Evolutionary conservation across 2,329 filamentous ascomycete species (phyloP).

Genomic region (Lasiodiplodia gonubiensis): DNA sequence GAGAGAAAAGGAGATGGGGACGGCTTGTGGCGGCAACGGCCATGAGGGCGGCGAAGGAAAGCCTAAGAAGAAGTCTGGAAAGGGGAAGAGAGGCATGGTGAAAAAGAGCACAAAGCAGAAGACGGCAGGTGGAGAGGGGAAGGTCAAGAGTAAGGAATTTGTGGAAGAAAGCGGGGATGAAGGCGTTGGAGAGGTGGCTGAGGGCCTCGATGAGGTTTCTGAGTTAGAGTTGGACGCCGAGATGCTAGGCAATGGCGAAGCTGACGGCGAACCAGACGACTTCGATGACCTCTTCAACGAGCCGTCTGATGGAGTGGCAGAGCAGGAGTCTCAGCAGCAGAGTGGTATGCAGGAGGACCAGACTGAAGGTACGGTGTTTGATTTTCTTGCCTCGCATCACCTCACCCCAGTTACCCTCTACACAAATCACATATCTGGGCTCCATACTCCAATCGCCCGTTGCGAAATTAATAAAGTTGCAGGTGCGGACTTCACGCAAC

Average conservation of each 20-base stretch:
- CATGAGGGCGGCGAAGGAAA: not conserved
- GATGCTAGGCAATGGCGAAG: no score
- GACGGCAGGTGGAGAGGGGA: not conserved
- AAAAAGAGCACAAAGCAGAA: not conserved
- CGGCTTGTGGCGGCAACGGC: not conserved
- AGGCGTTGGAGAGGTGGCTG: not conserved
- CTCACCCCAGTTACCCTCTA: no score
- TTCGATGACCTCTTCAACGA: not conserved
- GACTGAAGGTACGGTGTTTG: not conserved
- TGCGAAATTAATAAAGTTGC: not conserved
- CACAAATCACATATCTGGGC: not conserved
- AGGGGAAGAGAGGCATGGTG: not conserved
- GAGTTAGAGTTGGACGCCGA: not conserved
- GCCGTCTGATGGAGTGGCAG: not conserved
- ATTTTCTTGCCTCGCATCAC: not conserved
- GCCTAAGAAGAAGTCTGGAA: not conserved
- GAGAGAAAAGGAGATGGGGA: not conserved
- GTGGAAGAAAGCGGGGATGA: not conserved
- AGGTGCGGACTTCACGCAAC: not conserved
- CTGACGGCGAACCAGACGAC: not conserved
- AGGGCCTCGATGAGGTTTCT: not conserved
- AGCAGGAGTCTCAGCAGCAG: not conserved
- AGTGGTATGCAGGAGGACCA: not conserved
- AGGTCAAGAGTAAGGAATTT: not conserved
- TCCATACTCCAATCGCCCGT: not conserved